Evolutionary conservation across 768 basidiomycete species (phyloP), one percentile per base, ranked within the genome.

Genomic region (Tephrocybe sp.): DNA sequence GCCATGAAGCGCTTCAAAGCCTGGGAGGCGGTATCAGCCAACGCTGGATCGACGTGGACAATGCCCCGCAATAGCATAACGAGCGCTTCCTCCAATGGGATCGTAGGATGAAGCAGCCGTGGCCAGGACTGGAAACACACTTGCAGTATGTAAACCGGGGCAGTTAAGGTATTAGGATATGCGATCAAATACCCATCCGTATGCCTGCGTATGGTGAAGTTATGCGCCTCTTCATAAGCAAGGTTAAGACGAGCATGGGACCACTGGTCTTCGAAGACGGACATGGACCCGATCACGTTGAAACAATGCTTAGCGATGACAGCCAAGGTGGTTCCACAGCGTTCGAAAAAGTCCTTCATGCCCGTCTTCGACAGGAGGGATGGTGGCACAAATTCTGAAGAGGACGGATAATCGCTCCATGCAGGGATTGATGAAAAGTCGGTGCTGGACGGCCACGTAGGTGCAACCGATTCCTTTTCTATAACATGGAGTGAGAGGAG

Each of bases 191-290:
- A 72, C 30, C 69, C 79, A 60, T 87, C 84, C 0, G 75, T 69
- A 62, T 92, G 90, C 20, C 83, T 79, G 32, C 88, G 79, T 16
- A 89, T 75, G 43, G 86, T 67, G 44, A 76, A 78, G 58, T 80
- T 86, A 57, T 84, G 82, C 2, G 82, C 72, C 60, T 94, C 89
- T 57, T 92, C 84, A 62, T 84, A 80, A 0, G 79, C 64, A 1
- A 77, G 74, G 55, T 76, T 78, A 43, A 84, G 67, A 40, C 84
- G 81, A 16, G 80, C 73, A 45, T 78, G 72, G 0, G 82, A 77
- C 85, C 87, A 92, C 58, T 91, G 87, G 7, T 94, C 88, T 51
- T 97, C 93, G 49, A 92, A 85, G 26, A 95, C 73, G 13, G 85
- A 84, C 84, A 95, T 89, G 33, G 74, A 69, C 1, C 88, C 89